phyloP scores from a whole-genome alignment of 331 rosid species.

The Spiraea crenata region DNA sequence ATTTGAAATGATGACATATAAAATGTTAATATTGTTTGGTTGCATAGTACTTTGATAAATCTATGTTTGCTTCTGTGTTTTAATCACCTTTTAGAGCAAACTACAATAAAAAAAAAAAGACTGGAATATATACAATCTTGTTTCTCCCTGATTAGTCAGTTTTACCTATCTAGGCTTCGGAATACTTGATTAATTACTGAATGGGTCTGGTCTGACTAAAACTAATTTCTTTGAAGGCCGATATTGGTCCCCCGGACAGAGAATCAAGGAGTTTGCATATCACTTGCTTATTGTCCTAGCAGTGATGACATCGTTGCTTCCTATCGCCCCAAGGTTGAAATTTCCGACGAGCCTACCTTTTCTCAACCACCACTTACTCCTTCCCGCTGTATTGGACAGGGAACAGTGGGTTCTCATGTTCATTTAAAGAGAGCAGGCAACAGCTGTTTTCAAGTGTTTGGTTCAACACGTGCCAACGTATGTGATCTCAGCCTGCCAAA shows the following conservation, averaged over 20 bases:
- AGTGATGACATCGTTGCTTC: conserved; percentile 71
- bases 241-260: conserved; percentile 59
- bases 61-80: neutral
- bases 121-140: neutral
- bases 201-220: conserved; percentile 33
- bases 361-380: conserved; percentile 54
- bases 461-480: conserved; percentile 51
- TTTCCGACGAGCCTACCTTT: conserved; percentile 25
- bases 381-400: conserved; percentile 45
- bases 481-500: conserved; percentile 67
- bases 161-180: neutral
- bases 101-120: neutral
- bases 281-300: conserved; percentile 67
- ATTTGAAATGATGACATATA: neutral
- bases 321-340: conserved; percentile 77
- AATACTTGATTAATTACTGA: neutral
- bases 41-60: neutral
- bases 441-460: conserved; percentile 36
- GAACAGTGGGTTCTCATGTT: conserved; percentile 68
- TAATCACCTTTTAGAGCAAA: neutral
- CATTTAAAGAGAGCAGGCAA: conserved; percentile 37
- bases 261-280: conserved; percentile 82
- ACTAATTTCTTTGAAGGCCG: conserved; percentile 53
- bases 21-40: neutral
- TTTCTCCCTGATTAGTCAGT: neutral